Base-by-base conservation (phyloP, 176 grass and related monocot genomes). In the Thinopyrum elongatum region DNA sequence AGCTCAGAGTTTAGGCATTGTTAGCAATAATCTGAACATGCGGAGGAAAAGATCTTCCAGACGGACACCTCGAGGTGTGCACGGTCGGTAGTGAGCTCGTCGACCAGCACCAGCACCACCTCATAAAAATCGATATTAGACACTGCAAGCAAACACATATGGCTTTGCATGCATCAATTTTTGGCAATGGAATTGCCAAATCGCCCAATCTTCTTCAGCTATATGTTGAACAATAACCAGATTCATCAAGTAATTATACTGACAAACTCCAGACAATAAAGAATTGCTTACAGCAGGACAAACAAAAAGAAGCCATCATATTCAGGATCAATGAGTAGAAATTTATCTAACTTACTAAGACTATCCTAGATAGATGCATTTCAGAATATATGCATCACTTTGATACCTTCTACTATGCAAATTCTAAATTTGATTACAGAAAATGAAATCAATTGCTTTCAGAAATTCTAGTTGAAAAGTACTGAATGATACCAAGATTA, bases 181-280 rank as follows among this genome's bases (percentile, higher is more conserved):
- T 31, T 3, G 30, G 30, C 30, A 31, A 34, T 34, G 33, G 33
- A 34, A 34, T 34, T 34, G 33, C 33, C 33, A 34, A 34, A 34
- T 34, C 4, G 33, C 33, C 33, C 2, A 34, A 34, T 34, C 91
- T 92, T 95, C 93, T 93, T 98, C 35, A 66, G 92, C 93, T 85
- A 98, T 95, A 93, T 33, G 19, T 8, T 36, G 47, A 5, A 68
- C 22, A 76, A 71, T n/a, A 10, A 35, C 29, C n/a, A 47, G 74
- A 78, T 78, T 55, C 71, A 33, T 90, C 22, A 84, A 51, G 6
- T 72, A 90, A 85, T 29, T 28, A 65, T 69, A 67, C 71, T 44
- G 38, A 76, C 19, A 63, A 83, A 58, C 19, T n/a, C 33, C 33
- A 75, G 7, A 80, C 0, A 33, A 15, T 31, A 86, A 82, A 63